These are phyloP conservation scores for Exophiala mesophila DNA, from an alignment of 2,329 filamentous ascomycete species.

Conservation along the genomic window DNA sequence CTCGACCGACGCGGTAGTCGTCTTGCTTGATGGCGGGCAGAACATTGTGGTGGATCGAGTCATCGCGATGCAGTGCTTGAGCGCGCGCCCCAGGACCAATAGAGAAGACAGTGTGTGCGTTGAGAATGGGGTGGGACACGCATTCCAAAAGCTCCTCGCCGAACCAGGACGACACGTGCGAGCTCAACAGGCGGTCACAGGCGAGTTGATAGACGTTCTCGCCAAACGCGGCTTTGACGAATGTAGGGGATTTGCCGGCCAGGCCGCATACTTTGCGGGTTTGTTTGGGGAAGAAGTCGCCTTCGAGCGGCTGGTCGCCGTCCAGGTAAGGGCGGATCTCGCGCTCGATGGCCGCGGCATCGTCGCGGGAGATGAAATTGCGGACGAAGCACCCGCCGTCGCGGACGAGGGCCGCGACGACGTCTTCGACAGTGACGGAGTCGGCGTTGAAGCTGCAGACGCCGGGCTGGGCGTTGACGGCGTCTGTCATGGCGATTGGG, in stretches of 20 bases:
- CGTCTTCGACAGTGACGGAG: too few relatives aligned
- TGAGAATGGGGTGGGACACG: conserved; percentile 24
- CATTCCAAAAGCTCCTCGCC: background rate
- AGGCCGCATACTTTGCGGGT: conserved; percentile 26
- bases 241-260: conserved; percentile 21
- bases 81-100: conserved; percentile 19
- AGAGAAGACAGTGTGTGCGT: too few relatives aligned
- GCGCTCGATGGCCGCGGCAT: too few relatives aligned
- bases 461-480: too few relatives aligned
- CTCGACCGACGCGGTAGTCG: conserved; percentile 19
- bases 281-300: conserved; percentile 24
- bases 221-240: conserved; percentile 12
- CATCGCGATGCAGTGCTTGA: conserved; percentile 26
- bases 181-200: conserved; percentile 8
- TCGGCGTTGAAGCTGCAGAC: too few relatives aligned
- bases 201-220: conserved; percentile 22
- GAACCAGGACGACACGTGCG: conserved; percentile 14
- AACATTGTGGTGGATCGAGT: conserved; percentile 24
- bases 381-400: too few relatives aligned
- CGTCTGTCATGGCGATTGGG: too few relatives aligned
- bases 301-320: too few relatives aligned
- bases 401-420: too few relatives aligned
- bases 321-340: too few relatives aligned
- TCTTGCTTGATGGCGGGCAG: conserved; percentile 2
- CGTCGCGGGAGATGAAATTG: too few relatives aligned